Percentiles rank a stretch among this genome's conserved stretches.
phyloP scores from a whole-genome alignment of 305 asterid genomes.

The Petunia hybrid region DNA sequence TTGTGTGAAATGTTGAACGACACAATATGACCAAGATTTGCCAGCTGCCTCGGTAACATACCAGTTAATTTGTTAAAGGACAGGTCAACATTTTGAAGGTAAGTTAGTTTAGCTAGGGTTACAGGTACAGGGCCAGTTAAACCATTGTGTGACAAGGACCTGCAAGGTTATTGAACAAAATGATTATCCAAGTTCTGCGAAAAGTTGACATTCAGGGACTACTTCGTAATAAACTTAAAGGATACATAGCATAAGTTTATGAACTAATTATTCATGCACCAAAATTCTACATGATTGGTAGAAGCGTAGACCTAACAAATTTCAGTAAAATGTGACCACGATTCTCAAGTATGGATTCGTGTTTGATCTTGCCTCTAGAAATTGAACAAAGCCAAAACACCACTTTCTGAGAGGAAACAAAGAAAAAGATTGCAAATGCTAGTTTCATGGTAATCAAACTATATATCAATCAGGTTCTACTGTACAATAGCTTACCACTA shows the following conservation, averaged over 20 bases:
- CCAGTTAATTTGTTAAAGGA: constrained; percentile 83
- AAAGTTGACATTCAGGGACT: neutral
- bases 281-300: constrained; percentile 1
- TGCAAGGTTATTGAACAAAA: constrained; percentile 45
- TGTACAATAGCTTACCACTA: neutral
- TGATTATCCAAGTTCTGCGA: constrained; percentile 13
- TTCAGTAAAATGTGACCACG: neutral
- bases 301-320: neutral
- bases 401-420: neutral
- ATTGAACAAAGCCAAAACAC: constrained; percentile 2
- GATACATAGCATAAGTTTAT: neutral
- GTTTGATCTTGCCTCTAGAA: neutral
- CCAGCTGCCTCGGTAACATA: constrained; percentile 74
- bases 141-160: constrained; percentile 70
- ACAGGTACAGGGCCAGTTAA: constrained; percentile 70
- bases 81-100: constrained; percentile 67
- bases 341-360: constrained; percentile 7
- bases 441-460: neutral
- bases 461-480: neutral
- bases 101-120: constrained; percentile 61
- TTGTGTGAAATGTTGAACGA: constrained; percentile 86
- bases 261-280: neutral
- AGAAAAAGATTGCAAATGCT: neutral
- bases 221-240: neutral
- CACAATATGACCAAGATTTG: constrained; percentile 65